Base-by-base conservation (phyloP, 2,329 filamentous ascomycete genomes). In the Neurospora sp. region DNA sequence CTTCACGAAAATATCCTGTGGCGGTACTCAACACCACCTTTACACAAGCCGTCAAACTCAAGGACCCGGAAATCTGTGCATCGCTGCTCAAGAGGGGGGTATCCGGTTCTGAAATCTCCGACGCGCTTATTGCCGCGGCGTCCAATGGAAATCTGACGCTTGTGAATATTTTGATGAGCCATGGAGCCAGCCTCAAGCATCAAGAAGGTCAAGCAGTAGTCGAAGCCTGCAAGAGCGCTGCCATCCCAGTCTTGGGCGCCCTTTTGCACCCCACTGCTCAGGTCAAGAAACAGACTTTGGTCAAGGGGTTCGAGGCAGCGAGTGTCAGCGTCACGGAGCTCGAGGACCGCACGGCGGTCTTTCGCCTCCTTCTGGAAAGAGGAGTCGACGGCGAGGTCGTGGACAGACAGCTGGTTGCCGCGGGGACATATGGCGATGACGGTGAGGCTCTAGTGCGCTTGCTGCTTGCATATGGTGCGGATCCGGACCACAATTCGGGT, bases 241-340 rank as follows among this genome's bases (percentile, higher is more conserved):
- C 83, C 0, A 76, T 81, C 0, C 82, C 83, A 4, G 82, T 88
- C 5, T 75, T 88, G 3, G 76, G 80, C 43, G 83, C 88, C 76
- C 77, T 88, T 0, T 77, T 88, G 0, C 80, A 78, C 33, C 80
- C 82, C 1, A 80, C 81, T 33, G 76, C 74, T 0, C 75, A 81
- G 4, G 76, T 82, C 0, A 80, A 80, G 11, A 81, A 81, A 66
- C 75, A 77, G 6, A 85, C 82, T 0, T 76, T 88, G 3, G 80
- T 83, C 38, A 81, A 81, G 46, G 85, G 83, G 0, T 88, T 88
- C 65, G 83, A 87, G 71, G 86, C 85, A 2, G 85, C 86, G 0
- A 86, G 84, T 0, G 52, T 62, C 15, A 83, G 85, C 68, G 79
- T 87, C 1, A 77, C 82, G 1, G 83, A 87, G 70, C 76, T 88